Base-by-base conservation (phyloP, 1,284 basidiomycete genomes). In the Irpex sp. region DNA sequence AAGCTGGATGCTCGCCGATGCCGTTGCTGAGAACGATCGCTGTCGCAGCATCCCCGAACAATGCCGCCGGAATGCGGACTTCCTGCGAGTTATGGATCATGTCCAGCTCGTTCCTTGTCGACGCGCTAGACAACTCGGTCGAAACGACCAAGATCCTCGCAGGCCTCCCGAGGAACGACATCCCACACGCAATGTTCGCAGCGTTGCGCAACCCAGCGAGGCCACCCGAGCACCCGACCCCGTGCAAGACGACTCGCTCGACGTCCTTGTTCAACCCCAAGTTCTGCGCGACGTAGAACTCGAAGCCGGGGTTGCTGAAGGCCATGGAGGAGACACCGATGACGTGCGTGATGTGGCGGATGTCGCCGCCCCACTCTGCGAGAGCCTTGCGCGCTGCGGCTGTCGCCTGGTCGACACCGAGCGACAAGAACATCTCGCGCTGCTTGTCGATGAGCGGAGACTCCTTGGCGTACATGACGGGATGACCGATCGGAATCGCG, bases 191-290 rank as follows among this genome's bases (percentile, higher is more conserved):
- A 17, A 63, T 31, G 26, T 63, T 60, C 3, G 62, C 62, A 3
- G 62, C 62, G 17, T 47, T 59, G 58, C 62, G 62, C 26, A 63
- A 15, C 4, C 50, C 62, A n/a, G 62, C 58, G 5, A 63, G 58
- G n/a, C 62, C 62, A 2, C 62, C 62, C 5, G 62, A 57, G 33
- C 62, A 63, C 35, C 62, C 62, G 35, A 63, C 62, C 58, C 62
- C 62, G 53, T 63, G 62, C 8, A 63, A 53, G 33, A 63, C 51
- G 13, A 59, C 60, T 3, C 63, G 63, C 36, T 64, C 63, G 36
- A 64, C 59, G 35, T 35, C 57, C 31, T 55, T 47, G 19, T 9
- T 13, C 11, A 64, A 4, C 19, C 63, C 63, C 33, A 64, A 58
- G 7, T 36, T 58, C 21, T 59, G 62, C 26, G 62, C 62, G 49